Conservation (phyloP, 352 stramenopile species). For the Globisporangium spinosum region DNA sequence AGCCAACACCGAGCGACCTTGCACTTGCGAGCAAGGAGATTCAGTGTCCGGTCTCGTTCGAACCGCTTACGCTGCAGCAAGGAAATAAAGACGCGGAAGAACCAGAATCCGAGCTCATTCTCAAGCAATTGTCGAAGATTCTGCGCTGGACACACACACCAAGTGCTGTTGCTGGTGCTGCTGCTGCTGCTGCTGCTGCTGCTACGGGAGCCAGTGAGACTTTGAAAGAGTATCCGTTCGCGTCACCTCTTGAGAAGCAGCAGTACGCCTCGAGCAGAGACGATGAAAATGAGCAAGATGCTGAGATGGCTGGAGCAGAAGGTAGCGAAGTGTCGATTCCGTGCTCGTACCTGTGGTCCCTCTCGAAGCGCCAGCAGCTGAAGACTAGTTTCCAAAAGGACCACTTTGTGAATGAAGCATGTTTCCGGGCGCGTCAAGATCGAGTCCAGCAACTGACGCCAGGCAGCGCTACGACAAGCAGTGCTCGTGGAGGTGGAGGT, state of each 20-base stretch:
- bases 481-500: background rate
- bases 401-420: slow-evolving; percentile 51
- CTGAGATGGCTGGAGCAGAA: slow-evolving; percentile 8
- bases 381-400: slow-evolving; percentile 41
- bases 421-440: slow-evolving; percentile 31
- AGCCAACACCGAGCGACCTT: slow-evolving; percentile 34
- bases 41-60: slow-evolving; percentile 52
- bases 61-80: slow-evolving; percentile 27
- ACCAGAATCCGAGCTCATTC: slow-evolving; percentile 51
- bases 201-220: background rate
- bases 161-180: background rate
- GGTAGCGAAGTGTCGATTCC: slow-evolving; percentile 14
- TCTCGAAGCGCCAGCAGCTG: slow-evolving; percentile 34
- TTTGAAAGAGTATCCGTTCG: slow-evolving; percentile 30
- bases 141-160: slow-evolving; percentile 48
- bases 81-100: slow-evolving; percentile 46
- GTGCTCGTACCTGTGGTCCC: slow-evolving; percentile 59
- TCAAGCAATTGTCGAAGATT: slow-evolving; percentile 47
- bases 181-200: background rate
- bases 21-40: slow-evolving; percentile 26
- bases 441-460: background rate
- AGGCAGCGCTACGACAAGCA: background rate
- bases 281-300: background rate
- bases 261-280: background rate
- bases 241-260: slow-evolving; percentile 8